Percentiles rank a stretch among this genome's conserved stretches.
Conservation (phyloP, 2,329 filamentous ascomycete genomes). For the Teratosphaeria gauchensis region DNA sequence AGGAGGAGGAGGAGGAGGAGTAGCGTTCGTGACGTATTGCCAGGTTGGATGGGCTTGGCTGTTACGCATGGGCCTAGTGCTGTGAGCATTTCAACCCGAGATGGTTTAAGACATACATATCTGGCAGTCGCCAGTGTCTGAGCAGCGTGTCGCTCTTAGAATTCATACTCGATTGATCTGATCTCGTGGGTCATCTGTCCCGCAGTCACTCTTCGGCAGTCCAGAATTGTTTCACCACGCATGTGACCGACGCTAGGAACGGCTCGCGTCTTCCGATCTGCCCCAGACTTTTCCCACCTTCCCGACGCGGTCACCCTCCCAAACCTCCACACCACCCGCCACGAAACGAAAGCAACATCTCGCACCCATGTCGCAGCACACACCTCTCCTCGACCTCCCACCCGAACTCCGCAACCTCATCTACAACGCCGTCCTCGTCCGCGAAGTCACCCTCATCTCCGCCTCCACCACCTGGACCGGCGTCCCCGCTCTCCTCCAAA, state of each 20-base stretch:
- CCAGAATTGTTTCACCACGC: background rate
- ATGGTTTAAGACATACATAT: too few relatives aligned
- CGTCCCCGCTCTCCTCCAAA: background rate
- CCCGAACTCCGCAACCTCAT: background rate
- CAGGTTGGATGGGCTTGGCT: too few relatives aligned
- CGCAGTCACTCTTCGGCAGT: background rate
- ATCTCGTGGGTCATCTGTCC: too few relatives aligned
- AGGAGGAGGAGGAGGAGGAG: too few relatives aligned
- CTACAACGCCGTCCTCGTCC: background rate
- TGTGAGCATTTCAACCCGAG: too few relatives aligned
- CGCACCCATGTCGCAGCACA: background rate
- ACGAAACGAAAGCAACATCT: background rate
- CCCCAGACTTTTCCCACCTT: background rate
- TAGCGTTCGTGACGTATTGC: too few relatives aligned
- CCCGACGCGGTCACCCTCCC: too few relatives aligned
- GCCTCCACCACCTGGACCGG: too few relatives aligned
- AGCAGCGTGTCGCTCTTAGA: too few relatives aligned
- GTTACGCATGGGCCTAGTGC: too few relatives aligned
- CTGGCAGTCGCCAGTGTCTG: too few relatives aligned
- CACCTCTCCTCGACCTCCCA: background rate
- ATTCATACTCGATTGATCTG: too few relatives aligned
- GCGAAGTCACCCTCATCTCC: background rate
- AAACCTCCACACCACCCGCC: background rate
- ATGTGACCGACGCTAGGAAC: background rate
- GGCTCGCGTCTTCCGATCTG: background rate